These are phyloP conservation scores for Albizia julibrissin DNA, from an alignment of 306 rosid species.

Conservation along the genomic window DNA sequence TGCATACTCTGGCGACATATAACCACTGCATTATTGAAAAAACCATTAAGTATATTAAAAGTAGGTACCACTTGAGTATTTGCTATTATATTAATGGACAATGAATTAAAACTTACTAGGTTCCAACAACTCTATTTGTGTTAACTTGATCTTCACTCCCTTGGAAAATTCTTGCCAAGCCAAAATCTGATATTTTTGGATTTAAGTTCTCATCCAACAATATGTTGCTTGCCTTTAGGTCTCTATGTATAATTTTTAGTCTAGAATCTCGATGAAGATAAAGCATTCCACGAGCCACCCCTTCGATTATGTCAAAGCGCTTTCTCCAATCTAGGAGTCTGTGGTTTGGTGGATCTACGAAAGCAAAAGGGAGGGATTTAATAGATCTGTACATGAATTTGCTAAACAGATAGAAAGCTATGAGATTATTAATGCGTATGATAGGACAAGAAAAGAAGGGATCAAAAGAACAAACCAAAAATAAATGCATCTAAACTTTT, in stretches of 20 bases:
- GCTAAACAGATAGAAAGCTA: too few species aligned
- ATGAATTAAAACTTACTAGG: slow-evolving; percentile 20
- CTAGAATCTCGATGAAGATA: slow-evolving; percentile 1
- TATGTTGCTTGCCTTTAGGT: not conserved
- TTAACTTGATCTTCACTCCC: not conserved
- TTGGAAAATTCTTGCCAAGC: not conserved
- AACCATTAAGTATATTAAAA: too few species aligned
- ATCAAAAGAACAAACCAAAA: not conserved
- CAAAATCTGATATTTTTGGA: not conserved
- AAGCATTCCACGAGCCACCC: not conserved
- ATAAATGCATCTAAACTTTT: not conserved
- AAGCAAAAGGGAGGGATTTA: not conserved
- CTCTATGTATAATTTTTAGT: not conserved
- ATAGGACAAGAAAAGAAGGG: not conserved
- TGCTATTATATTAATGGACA: not conserved
- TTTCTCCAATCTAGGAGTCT: not conserved
- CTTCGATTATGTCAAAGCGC: not conserved
- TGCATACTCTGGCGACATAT: slow-evolving; percentile 42
- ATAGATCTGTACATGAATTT: too few species aligned
- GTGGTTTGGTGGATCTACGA: not conserved
- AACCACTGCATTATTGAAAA: slow-evolving; percentile 33
- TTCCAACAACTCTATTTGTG: not conserved
- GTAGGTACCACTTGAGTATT: too few species aligned
- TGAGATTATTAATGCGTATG: too few species aligned
- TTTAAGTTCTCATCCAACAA: not conserved